These are phyloP conservation scores for Heterobasidion parviporum DNA, from an alignment of 1,284 basidiomycete species.

Conservation along the genomic window DNA sequence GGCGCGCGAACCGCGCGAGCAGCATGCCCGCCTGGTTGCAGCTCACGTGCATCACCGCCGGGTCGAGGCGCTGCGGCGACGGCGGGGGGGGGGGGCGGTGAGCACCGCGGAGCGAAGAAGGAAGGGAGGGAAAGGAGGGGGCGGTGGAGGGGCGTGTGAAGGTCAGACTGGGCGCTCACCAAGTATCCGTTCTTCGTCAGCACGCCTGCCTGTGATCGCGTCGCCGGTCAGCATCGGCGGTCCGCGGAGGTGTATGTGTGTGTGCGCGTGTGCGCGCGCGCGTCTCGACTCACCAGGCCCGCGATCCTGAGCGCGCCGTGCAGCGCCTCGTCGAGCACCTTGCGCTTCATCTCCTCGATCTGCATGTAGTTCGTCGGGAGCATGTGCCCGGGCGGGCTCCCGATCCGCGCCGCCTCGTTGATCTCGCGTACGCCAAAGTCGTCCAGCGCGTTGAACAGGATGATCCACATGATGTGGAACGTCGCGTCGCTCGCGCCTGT, in stretches of 20 bases:
- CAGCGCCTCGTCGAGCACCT: constrained; percentile 72
- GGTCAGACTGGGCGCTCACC: constrained; percentile 29
- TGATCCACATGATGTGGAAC: constrained; percentile 87
- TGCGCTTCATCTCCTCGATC: constrained; percentile 58
- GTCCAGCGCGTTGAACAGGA: constrained; percentile 69
- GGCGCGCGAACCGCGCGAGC: constrained; percentile 74
- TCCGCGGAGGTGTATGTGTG: neutral
- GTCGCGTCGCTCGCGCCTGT: constrained; percentile 79
- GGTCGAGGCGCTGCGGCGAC: constrained; percentile 61
- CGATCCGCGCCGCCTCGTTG: constrained; percentile 36
- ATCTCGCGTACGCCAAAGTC: constrained; percentile 78
- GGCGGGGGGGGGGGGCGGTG: neutral
- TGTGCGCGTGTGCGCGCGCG: neutral
- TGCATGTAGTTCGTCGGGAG: constrained; percentile 31
- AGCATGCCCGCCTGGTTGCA: constrained; percentile 77
- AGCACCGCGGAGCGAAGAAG: neutral
- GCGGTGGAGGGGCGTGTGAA: neutral
- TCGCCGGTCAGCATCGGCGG: neutral
- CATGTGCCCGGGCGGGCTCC: constrained; percentile 22
- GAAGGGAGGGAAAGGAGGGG: neutral
- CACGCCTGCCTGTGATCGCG: constrained; percentile 51
- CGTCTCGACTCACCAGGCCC: constrained; percentile 51
- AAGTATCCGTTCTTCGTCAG: constrained; percentile 80
- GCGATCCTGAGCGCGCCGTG: constrained; percentile 83
- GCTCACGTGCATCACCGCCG: constrained; percentile 78